Evolutionary conservation across 805 yeast species (phyloP).

Genomic region (Lipomyces kockii): DNA sequence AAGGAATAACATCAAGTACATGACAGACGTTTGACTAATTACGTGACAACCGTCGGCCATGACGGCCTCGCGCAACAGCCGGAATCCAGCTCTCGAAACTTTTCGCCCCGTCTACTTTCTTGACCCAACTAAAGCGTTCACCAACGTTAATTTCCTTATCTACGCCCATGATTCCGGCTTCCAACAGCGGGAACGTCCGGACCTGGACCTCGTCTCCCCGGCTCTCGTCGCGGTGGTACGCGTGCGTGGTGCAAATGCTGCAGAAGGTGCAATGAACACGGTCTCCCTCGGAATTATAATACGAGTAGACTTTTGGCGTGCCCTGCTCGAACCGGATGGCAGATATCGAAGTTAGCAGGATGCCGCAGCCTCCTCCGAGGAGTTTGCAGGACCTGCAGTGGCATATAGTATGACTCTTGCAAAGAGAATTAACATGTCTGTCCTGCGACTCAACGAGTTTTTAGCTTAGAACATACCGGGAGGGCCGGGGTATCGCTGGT

Average conservation of each 20-base stretch:
- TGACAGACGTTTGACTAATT: background rate
- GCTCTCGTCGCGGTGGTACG: slow-evolving; percentile 34
- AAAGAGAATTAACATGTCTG: background rate
- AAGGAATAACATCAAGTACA: background rate
- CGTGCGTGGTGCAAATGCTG: slow-evolving; percentile 36
- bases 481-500: slow-evolving; percentile 24
- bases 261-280: slow-evolving; percentile 34
- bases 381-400: slow-evolving; percentile 35
- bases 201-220: slow-evolving; percentile 36
- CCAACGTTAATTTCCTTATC: slow-evolving; percentile 34
- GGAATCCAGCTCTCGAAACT: slow-evolving; percentile 28
- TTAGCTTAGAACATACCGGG: slow-evolving; percentile 31
- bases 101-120: slow-evolving; percentile 35
- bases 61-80: slow-evolving; percentile 30
- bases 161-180: slow-evolving; percentile 33
- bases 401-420: slow-evolving; percentile 33
- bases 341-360: slow-evolving; percentile 30
- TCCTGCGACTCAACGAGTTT: background rate
- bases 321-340: slow-evolving; percentile 34
- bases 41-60: slow-evolving; percentile 11
- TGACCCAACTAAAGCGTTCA: slow-evolving; percentile 34
- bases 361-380: slow-evolving; percentile 36
- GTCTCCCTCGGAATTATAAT: slow-evolving; percentile 22
- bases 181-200: slow-evolving; percentile 33
- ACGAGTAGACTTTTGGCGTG: slow-evolving; percentile 32